Evolutionary conservation across 129 eudicot species (phyloP).

Genomic region (Flaveria sonorensis): DNA sequence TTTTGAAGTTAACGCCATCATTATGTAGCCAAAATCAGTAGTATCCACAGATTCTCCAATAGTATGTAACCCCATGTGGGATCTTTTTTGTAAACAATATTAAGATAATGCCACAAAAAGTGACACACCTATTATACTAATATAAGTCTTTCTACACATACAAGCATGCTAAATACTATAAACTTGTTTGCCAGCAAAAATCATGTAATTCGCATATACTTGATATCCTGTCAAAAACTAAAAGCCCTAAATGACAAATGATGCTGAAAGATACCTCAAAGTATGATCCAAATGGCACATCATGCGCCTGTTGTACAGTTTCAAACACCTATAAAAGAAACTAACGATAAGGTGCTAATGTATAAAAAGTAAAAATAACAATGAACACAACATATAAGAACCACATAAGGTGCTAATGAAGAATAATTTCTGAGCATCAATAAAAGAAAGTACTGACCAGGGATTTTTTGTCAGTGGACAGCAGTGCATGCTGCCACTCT

Average conservation of each 20-base stretch:
- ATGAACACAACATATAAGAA: too few relatives aligned
- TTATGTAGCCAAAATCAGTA: not conserved
- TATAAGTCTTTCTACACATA: not conserved
- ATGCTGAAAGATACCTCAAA: constrained; percentile 71
- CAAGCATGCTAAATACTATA: constrained; percentile 9
- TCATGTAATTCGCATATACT: constrained; percentile 14
- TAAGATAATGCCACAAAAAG: not conserved
- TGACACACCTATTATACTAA: not conserved
- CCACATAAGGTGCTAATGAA: not conserved
- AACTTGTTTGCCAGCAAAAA: not conserved
- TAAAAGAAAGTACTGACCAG: constrained; percentile 45
- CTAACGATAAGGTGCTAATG: not conserved
- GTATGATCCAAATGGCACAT: constrained; percentile 93
- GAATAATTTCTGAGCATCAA: not conserved
- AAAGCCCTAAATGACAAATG: constrained; percentile 21
- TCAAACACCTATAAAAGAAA: constrained; percentile 68
- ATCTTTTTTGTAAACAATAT: not conserved
- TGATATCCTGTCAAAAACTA: constrained; percentile 13
- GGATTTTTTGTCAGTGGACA: constrained; percentile 60
- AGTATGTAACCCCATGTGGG: not conserved
- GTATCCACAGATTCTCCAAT: not conserved
- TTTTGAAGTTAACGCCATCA: not conserved
- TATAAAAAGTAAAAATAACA: too few relatives aligned
- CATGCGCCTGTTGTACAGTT: constrained; percentile 95
- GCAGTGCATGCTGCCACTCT: constrained; percentile 83